Evolutionary conservation across 495 filamentous ascomycete species (phyloP).

Genomic region (Aspergillus campestris): DNA sequence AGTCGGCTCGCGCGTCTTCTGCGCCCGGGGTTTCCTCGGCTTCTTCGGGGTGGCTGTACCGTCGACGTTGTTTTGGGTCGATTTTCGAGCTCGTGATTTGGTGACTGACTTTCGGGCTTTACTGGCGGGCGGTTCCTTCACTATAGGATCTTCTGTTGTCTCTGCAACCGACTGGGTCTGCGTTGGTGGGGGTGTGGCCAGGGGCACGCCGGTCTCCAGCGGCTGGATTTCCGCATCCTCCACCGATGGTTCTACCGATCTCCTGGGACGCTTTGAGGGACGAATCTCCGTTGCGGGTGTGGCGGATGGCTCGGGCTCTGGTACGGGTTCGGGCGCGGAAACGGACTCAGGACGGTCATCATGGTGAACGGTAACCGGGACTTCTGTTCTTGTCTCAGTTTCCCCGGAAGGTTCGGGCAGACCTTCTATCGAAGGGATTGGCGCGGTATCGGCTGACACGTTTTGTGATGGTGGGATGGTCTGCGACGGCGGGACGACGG

Average conservation of each 20-base stretch:
- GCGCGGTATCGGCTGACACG: conserved; percentile 4
- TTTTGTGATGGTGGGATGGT: not conserved
- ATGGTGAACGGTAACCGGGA: not conserved
- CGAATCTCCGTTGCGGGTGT: conserved; percentile 12
- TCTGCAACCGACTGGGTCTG: conserved; percentile 16
- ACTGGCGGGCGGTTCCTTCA: conserved; percentile 1
- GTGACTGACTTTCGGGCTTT: conserved; percentile 5
- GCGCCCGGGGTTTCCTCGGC: conserved; percentile 24
- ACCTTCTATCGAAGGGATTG: not conserved
- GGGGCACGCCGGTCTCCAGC: not conserved
- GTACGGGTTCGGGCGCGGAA: not conserved
- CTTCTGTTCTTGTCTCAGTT: not conserved
- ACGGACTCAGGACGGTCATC: too few relatives aligned
- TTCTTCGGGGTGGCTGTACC: conserved; percentile 13
- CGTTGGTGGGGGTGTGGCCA: conserved; percentile 13
- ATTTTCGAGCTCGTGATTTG: conserved; percentile 21
- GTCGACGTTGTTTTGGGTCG: conserved; percentile 17
- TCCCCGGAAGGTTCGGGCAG: not conserved
- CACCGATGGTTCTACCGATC: conserved; percentile 1
- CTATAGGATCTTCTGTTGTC: conserved; percentile 11
- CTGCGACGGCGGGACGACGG: conserved; percentile 2
- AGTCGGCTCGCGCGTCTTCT: conserved; percentile 48
- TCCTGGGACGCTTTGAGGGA: conserved; percentile 17
- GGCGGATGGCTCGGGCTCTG: not conserved
- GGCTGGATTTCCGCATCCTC: not conserved